Evolutionary conservation across 805 yeast genomes (phyloP).

Genomic region (Wickerhamomyces silvicola): DNA sequence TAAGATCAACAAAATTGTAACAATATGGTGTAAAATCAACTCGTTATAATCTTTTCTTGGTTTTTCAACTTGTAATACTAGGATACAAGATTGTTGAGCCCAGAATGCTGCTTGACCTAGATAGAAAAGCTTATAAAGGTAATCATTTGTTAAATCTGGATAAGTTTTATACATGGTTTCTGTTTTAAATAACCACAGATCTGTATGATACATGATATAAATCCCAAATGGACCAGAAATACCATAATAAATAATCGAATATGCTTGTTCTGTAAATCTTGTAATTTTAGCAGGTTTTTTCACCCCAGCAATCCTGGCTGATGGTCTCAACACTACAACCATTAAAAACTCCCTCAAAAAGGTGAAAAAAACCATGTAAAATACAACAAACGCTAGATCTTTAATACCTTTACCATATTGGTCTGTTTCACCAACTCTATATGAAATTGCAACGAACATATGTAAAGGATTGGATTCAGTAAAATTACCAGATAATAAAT

Average conservation of each 20-base stretch:
- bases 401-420: slow-evolving; percentile 83
- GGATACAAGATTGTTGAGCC: slow-evolving; percentile 90
- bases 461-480: slow-evolving; percentile 56
- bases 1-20: slow-evolving; percentile 84
- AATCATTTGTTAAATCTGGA: slow-evolving; percentile 76
- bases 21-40: slow-evolving; percentile 85
- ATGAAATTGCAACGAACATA: slow-evolving; percentile 59
- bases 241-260: slow-evolving; percentile 76
- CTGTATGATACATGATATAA: slow-evolving; percentile 77
- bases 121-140: slow-evolving; percentile 72
- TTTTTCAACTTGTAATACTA: slow-evolving; percentile 80
- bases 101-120: slow-evolving; percentile 94
- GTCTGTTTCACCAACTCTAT: slow-evolving; percentile 52
- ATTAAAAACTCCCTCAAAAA: slow-evolving; percentile 85
- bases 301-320: slow-evolving; percentile 52
- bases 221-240: slow-evolving; percentile 80
- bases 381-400: slow-evolving; percentile 75
- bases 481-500: slow-evolving; percentile 49
- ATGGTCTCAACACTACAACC: slow-evolving; percentile 73
- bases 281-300: slow-evolving; percentile 44
- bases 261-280: slow-evolving; percentile 91
- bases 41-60: slow-evolving; percentile 94
- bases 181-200: slow-evolving; percentile 88
- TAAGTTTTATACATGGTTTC: slow-evolving; percentile 69
- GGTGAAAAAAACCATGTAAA: slow-evolving; percentile 81